phyloP scores from a whole-genome alignment of 1,284 basidiomycete species.

The Omphalotus olearius region DNA sequence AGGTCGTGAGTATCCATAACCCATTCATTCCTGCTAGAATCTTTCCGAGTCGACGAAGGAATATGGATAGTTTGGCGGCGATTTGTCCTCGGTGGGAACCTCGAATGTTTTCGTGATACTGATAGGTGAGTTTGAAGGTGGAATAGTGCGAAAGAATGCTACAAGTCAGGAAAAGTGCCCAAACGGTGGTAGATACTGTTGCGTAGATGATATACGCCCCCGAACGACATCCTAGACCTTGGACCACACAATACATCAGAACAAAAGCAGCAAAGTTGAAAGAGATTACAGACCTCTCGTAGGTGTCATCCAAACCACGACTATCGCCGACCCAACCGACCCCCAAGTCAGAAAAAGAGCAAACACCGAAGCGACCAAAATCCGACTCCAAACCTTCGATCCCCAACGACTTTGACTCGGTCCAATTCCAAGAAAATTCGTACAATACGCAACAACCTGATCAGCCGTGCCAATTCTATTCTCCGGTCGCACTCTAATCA shows the following conservation, averaged over 20 bases:
- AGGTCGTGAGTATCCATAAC: not conserved
- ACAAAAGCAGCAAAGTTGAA: too few species aligned
- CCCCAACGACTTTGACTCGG: slow-evolving; percentile 21
- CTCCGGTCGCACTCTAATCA: not conserved
- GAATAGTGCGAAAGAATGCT: slow-evolving; percentile 30
- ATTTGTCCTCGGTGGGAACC: not conserved
- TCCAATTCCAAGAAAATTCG: not conserved
- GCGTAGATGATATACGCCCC: slow-evolving; percentile 35
- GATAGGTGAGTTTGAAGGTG: not conserved
- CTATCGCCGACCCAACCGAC: slow-evolving; percentile 30
- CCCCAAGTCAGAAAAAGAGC: slow-evolving; percentile 36
- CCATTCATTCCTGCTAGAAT: not conserved
- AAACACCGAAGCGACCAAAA: slow-evolving; percentile 29
- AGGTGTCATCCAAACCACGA: slow-evolving; percentile 34
- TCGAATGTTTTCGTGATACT: not conserved
- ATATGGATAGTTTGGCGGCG: slow-evolving; percentile 4
- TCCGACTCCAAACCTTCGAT: slow-evolving; percentile 25
- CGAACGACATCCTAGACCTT: slow-evolving; percentile 37
- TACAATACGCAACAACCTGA: slow-evolving; percentile 26
- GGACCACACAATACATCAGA: not conserved
- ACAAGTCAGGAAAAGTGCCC: slow-evolving; percentile 33
- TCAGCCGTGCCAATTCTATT: slow-evolving; percentile 22
- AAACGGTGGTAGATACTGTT: slow-evolving; percentile 28
- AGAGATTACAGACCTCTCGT: slow-evolving; percentile 16
- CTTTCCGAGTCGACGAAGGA: slow-evolving; percentile 12